Conservation (phyloP, 2,329 filamentous ascomycete species). For the Xylaria digitata region DNA sequence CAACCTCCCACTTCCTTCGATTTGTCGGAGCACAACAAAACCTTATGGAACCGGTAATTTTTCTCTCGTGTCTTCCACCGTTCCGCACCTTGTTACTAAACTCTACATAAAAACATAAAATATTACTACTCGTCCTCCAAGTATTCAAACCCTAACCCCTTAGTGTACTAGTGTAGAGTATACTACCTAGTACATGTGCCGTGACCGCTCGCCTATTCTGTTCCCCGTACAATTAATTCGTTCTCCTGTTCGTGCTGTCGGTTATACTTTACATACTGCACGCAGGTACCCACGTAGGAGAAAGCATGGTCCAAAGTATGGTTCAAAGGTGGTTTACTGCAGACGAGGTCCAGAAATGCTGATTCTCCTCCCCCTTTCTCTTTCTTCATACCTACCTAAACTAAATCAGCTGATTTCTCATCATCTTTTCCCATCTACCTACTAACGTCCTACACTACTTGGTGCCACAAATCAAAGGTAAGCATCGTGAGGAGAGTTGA, state of each 20-base stretch:
- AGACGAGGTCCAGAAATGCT: background rate
- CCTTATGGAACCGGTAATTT: background rate
- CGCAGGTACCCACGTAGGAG: background rate
- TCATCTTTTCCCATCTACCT: background rate
- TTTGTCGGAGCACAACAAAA: background rate
- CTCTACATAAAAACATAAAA: background rate
- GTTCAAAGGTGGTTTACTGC: background rate
- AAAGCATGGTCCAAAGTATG: background rate
- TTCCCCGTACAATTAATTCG: background rate
- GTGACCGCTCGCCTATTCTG: background rate
- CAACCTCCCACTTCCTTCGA: too few relatives aligned
- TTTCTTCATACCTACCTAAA: background rate
- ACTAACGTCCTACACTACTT: background rate
- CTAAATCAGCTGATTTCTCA: background rate
- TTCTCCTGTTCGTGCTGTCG: background rate
- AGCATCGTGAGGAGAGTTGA: slow-evolving; percentile 4
- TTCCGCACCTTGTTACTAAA: background rate
- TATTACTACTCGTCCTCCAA: slow-evolving; percentile 2
- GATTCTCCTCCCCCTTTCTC: background rate
- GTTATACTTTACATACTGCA: background rate
- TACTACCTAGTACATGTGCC: background rate
- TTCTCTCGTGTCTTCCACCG: background rate
- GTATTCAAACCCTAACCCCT: too few relatives aligned
- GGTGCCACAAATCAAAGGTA: background rate
- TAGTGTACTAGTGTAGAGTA: too few relatives aligned